Conservation (phyloP, 2,329 filamentous ascomycete genomes). For the Sclerotinia subarctica region DNA sequence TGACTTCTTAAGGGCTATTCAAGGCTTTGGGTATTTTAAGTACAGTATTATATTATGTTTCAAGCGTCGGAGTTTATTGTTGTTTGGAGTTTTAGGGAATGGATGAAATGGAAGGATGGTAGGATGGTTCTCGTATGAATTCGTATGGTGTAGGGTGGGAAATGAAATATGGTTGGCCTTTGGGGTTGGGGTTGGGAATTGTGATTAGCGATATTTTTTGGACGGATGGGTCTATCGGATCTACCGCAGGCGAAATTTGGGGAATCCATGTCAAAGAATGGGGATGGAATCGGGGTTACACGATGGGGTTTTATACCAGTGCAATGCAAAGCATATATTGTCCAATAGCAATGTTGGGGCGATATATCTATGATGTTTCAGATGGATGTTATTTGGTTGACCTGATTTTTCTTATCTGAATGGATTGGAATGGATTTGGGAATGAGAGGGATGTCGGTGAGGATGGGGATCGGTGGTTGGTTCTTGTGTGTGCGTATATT, state of each 20-base stretch:
- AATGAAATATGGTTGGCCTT: slow-evolving; percentile 14
- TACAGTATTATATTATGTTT: slow-evolving; percentile 16
- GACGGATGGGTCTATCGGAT: slow-evolving; percentile 1
- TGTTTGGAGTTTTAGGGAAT: slow-evolving; percentile 7
- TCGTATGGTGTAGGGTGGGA: slow-evolving; percentile 19
- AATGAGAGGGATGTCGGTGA: neutral
- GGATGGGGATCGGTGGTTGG: neutral
- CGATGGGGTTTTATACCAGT: neutral
- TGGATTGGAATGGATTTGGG: neutral
- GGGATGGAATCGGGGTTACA: neutral
- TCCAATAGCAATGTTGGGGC: neutral
- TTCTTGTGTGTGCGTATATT: neutral
- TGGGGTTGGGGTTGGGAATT: slow-evolving; percentile 15
- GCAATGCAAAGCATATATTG: neutral
- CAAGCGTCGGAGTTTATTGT: slow-evolving; percentile 20
- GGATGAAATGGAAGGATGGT: neutral
- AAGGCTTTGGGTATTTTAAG: slow-evolving; percentile 14
- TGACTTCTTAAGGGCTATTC: slow-evolving; percentile 20
- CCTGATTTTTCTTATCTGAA: neutral
- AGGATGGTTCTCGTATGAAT: neutral
- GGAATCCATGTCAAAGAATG: slow-evolving; percentile 1
- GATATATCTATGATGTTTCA: neutral
- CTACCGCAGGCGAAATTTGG: slow-evolving; percentile 13
- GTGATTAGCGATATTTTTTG: slow-evolving; percentile 9
- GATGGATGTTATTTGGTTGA: neutral